phyloP scores from a whole-genome alignment of 148 eudicot species.

The Fagopyrum homotropicum region DNA sequence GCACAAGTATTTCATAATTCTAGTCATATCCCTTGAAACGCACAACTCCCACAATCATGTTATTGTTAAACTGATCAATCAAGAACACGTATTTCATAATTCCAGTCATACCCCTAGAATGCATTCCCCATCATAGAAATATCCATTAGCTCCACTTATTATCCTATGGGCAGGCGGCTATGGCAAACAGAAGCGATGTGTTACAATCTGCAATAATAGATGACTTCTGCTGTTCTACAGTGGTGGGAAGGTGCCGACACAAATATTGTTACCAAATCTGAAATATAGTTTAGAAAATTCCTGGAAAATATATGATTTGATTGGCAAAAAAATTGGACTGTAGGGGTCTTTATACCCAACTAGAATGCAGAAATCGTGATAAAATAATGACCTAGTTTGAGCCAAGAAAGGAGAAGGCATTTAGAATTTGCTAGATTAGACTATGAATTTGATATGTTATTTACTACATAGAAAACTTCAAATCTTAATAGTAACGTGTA shows the following conservation, averaged over 20 bases:
- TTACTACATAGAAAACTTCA: too few species aligned
- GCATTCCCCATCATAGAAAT: background rate
- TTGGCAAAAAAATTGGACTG: too few species aligned
- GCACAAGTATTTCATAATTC: background rate
- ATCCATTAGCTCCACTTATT: background rate
- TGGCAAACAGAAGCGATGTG: background rate
- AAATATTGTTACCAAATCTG: background rate
- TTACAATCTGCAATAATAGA: background rate
- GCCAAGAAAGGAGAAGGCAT: too few species aligned
- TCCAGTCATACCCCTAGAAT: background rate
- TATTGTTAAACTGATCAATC: background rate
- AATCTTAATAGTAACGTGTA: too few species aligned
- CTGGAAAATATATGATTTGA: too few species aligned
- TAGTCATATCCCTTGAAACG: background rate
- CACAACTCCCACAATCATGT: background rate
- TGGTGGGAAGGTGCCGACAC: background rate
- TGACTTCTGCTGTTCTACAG: background rate
- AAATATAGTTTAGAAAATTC: background rate
- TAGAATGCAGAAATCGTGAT: too few species aligned
- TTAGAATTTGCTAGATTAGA: too few species aligned
- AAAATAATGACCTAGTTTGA: too few species aligned
- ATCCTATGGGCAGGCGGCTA: background rate
- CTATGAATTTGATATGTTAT: too few species aligned
- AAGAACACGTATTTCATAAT: background rate
- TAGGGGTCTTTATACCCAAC: too few species aligned